Evolutionary conservation across 169 alveolate genomes (phyloP).

Genomic region (Eimeria zaria): DNA sequence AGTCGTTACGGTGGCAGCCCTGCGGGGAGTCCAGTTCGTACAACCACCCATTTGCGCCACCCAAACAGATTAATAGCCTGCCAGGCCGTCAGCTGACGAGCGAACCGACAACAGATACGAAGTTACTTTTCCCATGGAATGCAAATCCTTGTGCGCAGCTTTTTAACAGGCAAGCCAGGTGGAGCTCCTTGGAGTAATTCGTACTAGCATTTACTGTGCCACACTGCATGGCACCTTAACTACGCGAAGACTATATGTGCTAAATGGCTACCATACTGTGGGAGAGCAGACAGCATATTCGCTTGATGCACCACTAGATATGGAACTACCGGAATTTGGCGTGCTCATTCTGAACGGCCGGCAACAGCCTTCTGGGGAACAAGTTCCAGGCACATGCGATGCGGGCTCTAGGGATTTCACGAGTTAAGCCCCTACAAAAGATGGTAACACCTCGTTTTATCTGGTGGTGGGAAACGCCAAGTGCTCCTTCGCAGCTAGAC

Average conservation of each 20-base stretch:
- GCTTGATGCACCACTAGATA: neutral
- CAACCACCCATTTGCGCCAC: conserved; percentile 8
- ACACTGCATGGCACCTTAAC: neutral
- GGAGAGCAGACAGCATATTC: neutral
- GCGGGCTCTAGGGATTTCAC: neutral
- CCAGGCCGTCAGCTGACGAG: neutral
- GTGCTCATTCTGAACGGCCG: neutral
- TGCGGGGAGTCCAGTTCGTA: neutral
- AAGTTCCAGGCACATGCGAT: neutral
- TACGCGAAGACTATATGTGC: neutral
- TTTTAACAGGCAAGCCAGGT: neutral
- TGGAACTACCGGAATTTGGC: neutral
- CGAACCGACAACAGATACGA: neutral
- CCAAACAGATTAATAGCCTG: neutral
- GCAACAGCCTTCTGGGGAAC: neutral
- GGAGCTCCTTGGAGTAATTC: neutral
- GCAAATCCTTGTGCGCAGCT: neutral
- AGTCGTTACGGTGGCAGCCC: neutral
- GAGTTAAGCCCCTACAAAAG: neutral
- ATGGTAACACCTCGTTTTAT: neutral
- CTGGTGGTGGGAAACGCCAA: neutral
- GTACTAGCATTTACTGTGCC: neutral
- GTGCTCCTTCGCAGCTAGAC: neutral
- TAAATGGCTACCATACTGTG: neutral
- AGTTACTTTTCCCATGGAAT: neutral